Evolutionary conservation across 345 rosid genomes (phyloP).

Genomic region (Noccaea bulbosa): DNA sequence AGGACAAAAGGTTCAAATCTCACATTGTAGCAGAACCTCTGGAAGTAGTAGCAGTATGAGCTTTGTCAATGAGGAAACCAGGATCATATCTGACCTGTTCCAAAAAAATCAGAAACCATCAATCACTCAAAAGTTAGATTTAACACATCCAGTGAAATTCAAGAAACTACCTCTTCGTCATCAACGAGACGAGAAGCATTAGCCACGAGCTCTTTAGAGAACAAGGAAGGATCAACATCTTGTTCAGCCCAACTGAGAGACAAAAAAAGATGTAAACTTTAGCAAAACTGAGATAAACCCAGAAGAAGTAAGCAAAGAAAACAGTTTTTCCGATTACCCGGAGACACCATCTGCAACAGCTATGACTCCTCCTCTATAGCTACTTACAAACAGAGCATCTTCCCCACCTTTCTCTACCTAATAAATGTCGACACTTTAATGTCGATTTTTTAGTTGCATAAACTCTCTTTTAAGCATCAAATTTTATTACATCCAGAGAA

Average conservation of each 20-base stretch:
- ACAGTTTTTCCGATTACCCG: slow-evolving; percentile 46
- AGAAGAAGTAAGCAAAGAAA: neutral
- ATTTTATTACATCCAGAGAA: neutral
- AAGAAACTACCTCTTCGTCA: slow-evolving; percentile 59
- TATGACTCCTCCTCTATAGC: slow-evolving; percentile 69
- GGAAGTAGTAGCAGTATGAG: slow-evolving; percentile 76
- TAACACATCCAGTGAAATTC: neutral
- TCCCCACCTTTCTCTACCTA: slow-evolving; percentile 88
- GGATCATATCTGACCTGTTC: slow-evolving; percentile 77
- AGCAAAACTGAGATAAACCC: slow-evolving; percentile 10
- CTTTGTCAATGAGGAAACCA: slow-evolving; percentile 74
- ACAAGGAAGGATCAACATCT: slow-evolving; percentile 88
- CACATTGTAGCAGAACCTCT: slow-evolving; percentile 77
- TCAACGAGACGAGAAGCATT: slow-evolving; percentile 62
- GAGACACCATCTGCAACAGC: slow-evolving; percentile 98
- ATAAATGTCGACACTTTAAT: neutral
- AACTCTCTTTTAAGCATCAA: slow-evolving; percentile 1
- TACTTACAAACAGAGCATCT: slow-evolving; percentile 78
- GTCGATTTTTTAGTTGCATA: slow-evolving; percentile 9
- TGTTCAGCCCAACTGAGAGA: slow-evolving; percentile 75
- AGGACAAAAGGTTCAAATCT: slow-evolving; percentile 35
- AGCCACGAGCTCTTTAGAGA: slow-evolving; percentile 72
- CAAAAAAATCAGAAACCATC: slow-evolving; percentile 2
- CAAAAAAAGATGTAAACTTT: slow-evolving; percentile 37
- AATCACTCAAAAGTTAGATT: neutral